Evolutionary conservation across 1,139 yeast genomes (phyloP), one percentile per base, ranked within the genome.

Genomic region (Candida sp.): DNA sequence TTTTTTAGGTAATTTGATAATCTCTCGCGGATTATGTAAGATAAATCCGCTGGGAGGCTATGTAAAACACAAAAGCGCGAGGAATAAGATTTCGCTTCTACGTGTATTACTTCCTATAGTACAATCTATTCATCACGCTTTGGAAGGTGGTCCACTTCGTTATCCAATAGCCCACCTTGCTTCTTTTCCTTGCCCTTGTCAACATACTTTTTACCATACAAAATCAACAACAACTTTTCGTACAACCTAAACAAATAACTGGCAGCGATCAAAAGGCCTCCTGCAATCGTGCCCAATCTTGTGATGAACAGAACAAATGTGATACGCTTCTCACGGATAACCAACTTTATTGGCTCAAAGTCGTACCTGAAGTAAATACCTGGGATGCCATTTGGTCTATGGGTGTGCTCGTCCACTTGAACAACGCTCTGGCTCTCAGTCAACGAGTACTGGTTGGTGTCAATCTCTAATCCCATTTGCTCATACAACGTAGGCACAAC

Each of bases 381-480:
- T 2, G 98, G 97, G 3, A 78, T 65, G 7, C 75, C 78, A 38
- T 60, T 62, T 0, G 73, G 72, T 7, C 49, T 45, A 1, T 66
- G 67, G 4, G 57, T 52, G 5, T 58, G 56, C 23, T 63, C 60
- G 48, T 67, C 66, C 28, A 63, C 62, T n/a, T 53, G 49, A 46
- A 61, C 56, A 3, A 53, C 63, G 23, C 53, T 61, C 54, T 69
- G 77, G 47, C 77, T 79, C 61, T 86, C 90, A 8, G 89, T 85
- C 32, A 91, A 81, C 0, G 98, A 86, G 67, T 90, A 94, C 68
- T 93, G 98, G 63, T 88, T 88, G 5, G 99, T 92, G 53, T 88
- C 88, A 11, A 94, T 76, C 27, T 72, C 78, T 9, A 86, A 75
- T 3, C 97, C 97, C 50, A 91, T 72, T 59, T 88, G 85, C 51